Evolutionary conservation across 176 grass and related monocot genomes (phyloP), one percentile per base, ranked within the genome.

Genomic region (Oryza longistaminata): DNA sequence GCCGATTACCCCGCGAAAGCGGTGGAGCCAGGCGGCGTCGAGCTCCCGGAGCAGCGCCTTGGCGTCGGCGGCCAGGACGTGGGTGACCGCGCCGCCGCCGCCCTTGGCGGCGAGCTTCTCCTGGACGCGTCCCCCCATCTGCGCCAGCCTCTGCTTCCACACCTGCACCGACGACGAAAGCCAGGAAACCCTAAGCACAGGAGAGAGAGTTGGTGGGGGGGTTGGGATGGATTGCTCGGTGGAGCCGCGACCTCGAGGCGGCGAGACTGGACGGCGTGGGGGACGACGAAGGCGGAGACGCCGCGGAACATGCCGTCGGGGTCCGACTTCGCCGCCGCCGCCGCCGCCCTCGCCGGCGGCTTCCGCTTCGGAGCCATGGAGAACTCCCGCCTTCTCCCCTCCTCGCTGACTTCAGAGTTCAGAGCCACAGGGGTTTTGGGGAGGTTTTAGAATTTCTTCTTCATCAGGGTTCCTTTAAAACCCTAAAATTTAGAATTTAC

Each of bases 91-190:
- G 11, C 76, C 29, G 29, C 76, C 29, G 2, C 29, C 83, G n/a
- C 85, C 88, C 74, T 92, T 89, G 49, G 77, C 64, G 52, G 77
- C 68, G 52, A 88, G 21, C 35, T 76, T 71, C 55, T 91, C 86
- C 84, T 79, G 70, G 34, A 94, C 77, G 24, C 69, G 66, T 55
- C 91, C 93, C 50, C 96, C 93, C 91, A 95, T 98, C 87, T 94
- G 91, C 80, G 85, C 76, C 81, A 98, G 83, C 77, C 89, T 95
- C 81, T 92, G 88, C 86, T 90, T 94, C 96, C 96, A 98, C 77
- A 95, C 90, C 95, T 95, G 82, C 49, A 68, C 27, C 68, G 1
- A 53, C 34, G 70, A 40, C 7, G 39, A 40, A 40, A 83, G 13
- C 11, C 70, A 64, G 12, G 3, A 77, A 68, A 22, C 24, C 29